Base-by-base conservation (phyloP, 2,329 filamentous ascomycete genomes). In the Neofusicoccum kwambonambiense region DNA sequence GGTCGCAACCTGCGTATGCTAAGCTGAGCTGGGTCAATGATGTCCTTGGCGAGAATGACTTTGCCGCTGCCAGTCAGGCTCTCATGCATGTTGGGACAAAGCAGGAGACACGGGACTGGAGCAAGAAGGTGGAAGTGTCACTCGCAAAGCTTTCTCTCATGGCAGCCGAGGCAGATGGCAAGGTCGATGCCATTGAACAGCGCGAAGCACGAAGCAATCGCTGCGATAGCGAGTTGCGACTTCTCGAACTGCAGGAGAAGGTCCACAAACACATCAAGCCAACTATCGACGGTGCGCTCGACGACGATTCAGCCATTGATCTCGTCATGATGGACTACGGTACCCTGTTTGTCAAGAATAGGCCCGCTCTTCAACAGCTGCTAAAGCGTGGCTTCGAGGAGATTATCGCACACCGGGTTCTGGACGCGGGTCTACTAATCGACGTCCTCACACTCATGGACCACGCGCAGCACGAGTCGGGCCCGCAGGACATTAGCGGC, bases 11-110 rank as follows among this genome's bases (percentile, higher is more conserved):
- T 0, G 84, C 88, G 67, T 87, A 92, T 67, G 89, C 89, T 34
- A 92, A 92, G 71, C 83, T 99, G 50, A 89, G 89, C 56, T 99
- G 95, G 95, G 96, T 99, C 79, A 96, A 99, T 74, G 93, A 98
- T 74, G 85, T 98, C 7, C 83, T 88, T 66, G 84, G 86, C 27
- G 91, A 95, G 73, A 84, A 88, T 65, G 88, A 97, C 70, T 92
- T 92, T 68, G 82, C 86, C 12, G 85, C 87, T 64, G 93, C 94
- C 11, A 89, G 90, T 4, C 80, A 87, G 47, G 90, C 89, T 0
- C 83, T 99, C 52, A 81, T 90, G 49, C 81, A 86, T 7, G 83
- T 93, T 19, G 93, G 91, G 0, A 80, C 89, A 19, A 83, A 84
- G 57, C 86, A 87, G 62, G 93, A 97, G 75, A 85, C 87, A 61